Base-by-base conservation (phyloP, 2,329 filamentous ascomycete genomes). In the Beauveria caledonica region DNA sequence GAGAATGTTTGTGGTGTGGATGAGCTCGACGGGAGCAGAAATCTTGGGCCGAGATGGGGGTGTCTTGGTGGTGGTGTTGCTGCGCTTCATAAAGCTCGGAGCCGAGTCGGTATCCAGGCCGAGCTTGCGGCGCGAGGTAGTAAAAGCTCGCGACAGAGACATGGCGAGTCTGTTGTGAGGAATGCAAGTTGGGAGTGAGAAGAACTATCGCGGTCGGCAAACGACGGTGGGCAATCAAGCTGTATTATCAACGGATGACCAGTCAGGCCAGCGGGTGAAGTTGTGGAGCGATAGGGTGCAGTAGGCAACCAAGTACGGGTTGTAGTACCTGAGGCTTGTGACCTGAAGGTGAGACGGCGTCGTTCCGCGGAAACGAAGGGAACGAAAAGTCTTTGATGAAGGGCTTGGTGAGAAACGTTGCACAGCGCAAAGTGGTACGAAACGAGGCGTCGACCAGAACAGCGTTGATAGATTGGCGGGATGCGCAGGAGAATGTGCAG, bases 1-100 rank as follows among this genome's bases (percentile, higher is more conserved):
- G 59, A 97, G 86, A 83, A 95, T 91, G 75, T 97, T 99, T 67
- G 94, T 97, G 5, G 93, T 96, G 62, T 94, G 95, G 53, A 97
- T 80, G 64, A 99, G 82, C 73, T 92, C 87, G 58, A 96, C 82
- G 0, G 94, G 94, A 3, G 82, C 85, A 1, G 94, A 99, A 71
- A 99, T 99, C 77, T 92, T 87, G 71, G 81, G 73, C 62, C 87
- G 83, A 66, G 86, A 42, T 13, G 60, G 57, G 64, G 49, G 73
- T 64, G 67, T 78, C 71, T 80, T 82, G 68, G 74, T 75, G 68
- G 74, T 75, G 48, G 79, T 79, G 68, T 78, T 79, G 73, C 77
- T 82, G 67, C 80, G 78, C 52, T 78, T 75, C 52, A 61, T 61
- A 23, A 61, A 61, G 60, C 53, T 48, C 3, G 45, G 64, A 27